Conservation (phyloP, 176 grass and related monocot genomes). For the Coix lacrymajobi region DNA sequence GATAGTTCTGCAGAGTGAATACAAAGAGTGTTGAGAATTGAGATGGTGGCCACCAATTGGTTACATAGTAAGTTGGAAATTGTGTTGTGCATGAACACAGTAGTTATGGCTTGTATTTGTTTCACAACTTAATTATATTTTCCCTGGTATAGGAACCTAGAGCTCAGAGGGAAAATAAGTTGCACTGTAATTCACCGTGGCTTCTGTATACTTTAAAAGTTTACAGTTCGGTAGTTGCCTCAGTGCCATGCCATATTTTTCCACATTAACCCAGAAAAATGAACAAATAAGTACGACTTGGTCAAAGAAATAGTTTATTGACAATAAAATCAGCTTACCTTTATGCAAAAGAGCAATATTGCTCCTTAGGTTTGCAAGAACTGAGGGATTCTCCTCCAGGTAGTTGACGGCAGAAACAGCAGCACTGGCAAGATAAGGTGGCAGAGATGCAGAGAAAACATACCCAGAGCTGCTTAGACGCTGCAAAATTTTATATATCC, state of each 20-base stretch:
- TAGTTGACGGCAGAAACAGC: conserved; percentile 86
- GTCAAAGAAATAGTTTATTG: conserved; percentile 1
- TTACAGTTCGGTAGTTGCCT: not conserved
- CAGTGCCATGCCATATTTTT: not conserved
- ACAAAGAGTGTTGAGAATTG: conserved; percentile 23
- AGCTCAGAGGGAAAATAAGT: not conserved
- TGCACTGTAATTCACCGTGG: not conserved
- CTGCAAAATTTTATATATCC: conserved; percentile 41
- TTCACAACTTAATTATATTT: not conserved
- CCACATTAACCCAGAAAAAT: not conserved
- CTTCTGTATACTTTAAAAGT: not conserved
- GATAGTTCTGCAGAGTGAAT: conserved; percentile 58
- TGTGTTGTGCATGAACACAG: not conserved
- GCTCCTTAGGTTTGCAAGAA: conserved; percentile 58
- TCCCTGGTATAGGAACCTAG: not conserved
- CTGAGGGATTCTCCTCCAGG: conserved; percentile 77
- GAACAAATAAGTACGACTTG: not conserved
- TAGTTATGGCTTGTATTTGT: not conserved
- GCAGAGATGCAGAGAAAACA: conserved; percentile 94
- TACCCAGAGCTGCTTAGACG: conserved; percentile 88
- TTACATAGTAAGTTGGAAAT: not conserved
- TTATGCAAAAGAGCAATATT: conserved; percentile 59
- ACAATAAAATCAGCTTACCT: conserved; percentile 35
- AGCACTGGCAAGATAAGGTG: conserved; percentile 87
- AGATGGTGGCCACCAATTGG: not conserved